phyloP scores from a whole-genome alignment of 2,329 filamentous ascomycete species.

The Ophiocordyceps robertsii region DNA sequence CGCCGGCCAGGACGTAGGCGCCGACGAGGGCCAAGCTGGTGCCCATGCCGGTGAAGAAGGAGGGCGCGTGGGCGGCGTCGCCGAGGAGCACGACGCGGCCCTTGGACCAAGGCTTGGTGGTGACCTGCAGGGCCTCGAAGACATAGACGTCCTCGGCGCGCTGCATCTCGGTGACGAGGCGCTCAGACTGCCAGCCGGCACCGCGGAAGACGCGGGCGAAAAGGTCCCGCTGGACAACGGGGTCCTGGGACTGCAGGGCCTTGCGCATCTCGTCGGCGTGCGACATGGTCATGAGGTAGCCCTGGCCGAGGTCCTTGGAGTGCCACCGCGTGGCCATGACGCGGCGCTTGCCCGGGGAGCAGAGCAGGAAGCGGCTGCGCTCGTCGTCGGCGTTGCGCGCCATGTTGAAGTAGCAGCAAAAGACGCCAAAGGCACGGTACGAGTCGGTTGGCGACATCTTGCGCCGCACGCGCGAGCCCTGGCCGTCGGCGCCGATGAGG shows the following conservation, averaged over 20 bases:
- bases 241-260: slow-evolving; percentile 8
- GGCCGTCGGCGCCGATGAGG: slow-evolving; percentile 41
- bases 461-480: slow-evolving; percentile 5
- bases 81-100: slow-evolving; percentile 30
- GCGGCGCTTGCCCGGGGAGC: slow-evolving; percentile 19
- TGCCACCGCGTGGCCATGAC: slow-evolving; percentile 14
- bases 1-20: slow-evolving; percentile 37
- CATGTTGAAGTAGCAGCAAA: slow-evolving; percentile 26
- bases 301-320: slow-evolving; percentile 9
- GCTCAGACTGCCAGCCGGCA: slow-evolving; percentile 29
- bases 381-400: slow-evolving; percentile 11
- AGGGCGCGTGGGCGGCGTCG: slow-evolving; percentile 34
- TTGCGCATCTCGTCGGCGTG: slow-evolving; percentile 13
- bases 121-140: slow-evolving; percentile 27
- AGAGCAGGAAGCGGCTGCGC: slow-evolving; percentile 11
- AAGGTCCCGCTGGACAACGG: slow-evolving; percentile 21
- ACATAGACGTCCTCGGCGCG: slow-evolving; percentile 29
- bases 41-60: slow-evolving; percentile 33
- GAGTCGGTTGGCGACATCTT: slow-evolving; percentile 13
- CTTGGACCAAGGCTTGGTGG: slow-evolving; percentile 18
- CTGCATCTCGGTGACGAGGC: slow-evolving; percentile 22
- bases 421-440: slow-evolving; percentile 13
- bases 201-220: slow-evolving; percentile 25
- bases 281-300: slow-evolving; percentile 14
- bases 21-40: slow-evolving; percentile 29